A percentile compares a stretch with the other conserved stretches of the same genome.
phyloP scores from a whole-genome alignment of 2,329 filamentous ascomycete genomes.

The Ceratocystis huliohia region DNA sequence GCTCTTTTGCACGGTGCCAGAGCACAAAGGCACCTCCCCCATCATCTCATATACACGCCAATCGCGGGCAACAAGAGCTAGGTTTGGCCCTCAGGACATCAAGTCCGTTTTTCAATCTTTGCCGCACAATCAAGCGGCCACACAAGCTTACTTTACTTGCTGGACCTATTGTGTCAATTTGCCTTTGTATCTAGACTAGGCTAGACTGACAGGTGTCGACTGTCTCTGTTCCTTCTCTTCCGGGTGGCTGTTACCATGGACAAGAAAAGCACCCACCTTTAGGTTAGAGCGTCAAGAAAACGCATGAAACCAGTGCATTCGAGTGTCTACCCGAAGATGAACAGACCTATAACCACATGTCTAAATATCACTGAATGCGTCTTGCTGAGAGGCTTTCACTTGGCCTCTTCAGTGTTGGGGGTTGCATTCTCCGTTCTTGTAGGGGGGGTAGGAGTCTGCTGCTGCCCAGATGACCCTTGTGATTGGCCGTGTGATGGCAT shows the following conservation, averaged over 20 bases:
- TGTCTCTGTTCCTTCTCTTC: background rate
- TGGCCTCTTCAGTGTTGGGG: slow-evolving; percentile 20
- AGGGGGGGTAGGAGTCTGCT: slow-evolving; percentile 17
- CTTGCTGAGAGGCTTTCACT: slow-evolving; percentile 9
- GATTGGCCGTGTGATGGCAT: background rate
- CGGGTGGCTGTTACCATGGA: background rate
- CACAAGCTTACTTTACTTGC: background rate
- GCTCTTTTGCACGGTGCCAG: background rate
- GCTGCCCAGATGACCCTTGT: slow-evolving; percentile 4
- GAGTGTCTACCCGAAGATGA: background rate
- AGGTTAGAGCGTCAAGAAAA: background rate
- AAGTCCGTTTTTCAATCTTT: background rate
- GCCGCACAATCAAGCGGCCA: background rate
- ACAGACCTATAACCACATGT: background rate
- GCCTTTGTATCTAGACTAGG: background rate
- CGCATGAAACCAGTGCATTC: background rate
- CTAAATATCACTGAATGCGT: background rate
- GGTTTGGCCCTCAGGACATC: background rate
- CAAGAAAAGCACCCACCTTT: background rate
- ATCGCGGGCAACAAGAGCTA: background rate
- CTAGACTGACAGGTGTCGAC: too few species aligned
- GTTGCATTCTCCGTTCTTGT: slow-evolving; percentile 18
- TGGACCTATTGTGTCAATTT: background rate
- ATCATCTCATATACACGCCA: background rate
- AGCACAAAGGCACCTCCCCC: background rate